Conservation (phyloP, 352 stramenopile species). For the Pythium biforme region DNA sequence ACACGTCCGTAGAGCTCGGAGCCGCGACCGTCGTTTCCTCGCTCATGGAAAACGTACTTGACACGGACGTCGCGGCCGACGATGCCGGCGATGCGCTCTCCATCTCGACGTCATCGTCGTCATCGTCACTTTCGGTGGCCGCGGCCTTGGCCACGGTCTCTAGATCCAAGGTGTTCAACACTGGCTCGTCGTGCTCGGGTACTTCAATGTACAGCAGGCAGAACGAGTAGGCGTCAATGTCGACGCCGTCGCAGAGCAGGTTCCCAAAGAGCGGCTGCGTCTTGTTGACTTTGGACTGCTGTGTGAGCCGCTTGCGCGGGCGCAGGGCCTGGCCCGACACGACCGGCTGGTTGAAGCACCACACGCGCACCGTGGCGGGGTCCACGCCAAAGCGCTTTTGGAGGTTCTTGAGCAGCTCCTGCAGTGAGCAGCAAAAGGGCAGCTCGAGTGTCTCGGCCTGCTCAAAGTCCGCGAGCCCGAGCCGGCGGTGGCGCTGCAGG, state of each 20-base stretch:
- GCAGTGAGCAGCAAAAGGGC: slow-evolving; percentile 66
- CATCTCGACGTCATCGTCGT: slow-evolving; percentile 6
- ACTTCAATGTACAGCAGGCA: slow-evolving; percentile 74
- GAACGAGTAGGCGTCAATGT: slow-evolving; percentile 85
- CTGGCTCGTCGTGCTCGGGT: slow-evolving; percentile 31
- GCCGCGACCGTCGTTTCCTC: slow-evolving; percentile 10
- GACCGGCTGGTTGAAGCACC: slow-evolving; percentile 80
- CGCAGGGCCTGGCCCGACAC: slow-evolving; percentile 71
- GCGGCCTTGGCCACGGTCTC: neutral
- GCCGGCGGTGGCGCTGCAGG: slow-evolving; percentile 43
- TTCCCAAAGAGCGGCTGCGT: slow-evolving; percentile 63
- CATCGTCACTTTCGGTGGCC: neutral
- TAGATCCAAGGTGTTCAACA: slow-evolving; percentile 26
- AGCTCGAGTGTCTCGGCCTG: slow-evolving; percentile 48
- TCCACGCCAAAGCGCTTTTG: slow-evolving; percentile 33
- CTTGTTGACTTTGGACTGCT: slow-evolving; percentile 31
- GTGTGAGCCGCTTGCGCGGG: slow-evolving; percentile 63
- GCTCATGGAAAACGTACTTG: neutral
- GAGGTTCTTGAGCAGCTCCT: slow-evolving; percentile 50
- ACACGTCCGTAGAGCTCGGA: neutral
- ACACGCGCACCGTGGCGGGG: slow-evolving; percentile 36
- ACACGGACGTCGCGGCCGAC: neutral
- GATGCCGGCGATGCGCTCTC: neutral
- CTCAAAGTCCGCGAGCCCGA: slow-evolving; percentile 59
- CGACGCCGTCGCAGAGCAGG: slow-evolving; percentile 68